Evolutionary conservation across 805 yeast genomes (phyloP).

Genomic region (Yamadazyma paraphyllophila): DNA sequence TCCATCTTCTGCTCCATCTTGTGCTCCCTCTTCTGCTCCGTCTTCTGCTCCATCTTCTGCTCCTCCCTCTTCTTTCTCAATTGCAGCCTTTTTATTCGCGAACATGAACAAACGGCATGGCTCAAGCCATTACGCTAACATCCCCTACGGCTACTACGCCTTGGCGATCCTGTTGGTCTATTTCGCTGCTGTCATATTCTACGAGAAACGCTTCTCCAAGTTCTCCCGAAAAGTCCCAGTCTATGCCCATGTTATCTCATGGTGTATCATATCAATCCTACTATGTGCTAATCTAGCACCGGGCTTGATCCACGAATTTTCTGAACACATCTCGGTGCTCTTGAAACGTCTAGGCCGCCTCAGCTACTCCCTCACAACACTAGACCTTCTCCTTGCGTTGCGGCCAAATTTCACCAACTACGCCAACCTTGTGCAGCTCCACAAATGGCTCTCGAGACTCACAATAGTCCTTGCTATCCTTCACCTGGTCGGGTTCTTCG

Average conservation of each 20-base stretch:
- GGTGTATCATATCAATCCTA: constrained; percentile 1
- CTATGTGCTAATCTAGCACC: constrained; percentile 1
- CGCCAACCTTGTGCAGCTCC: constrained; percentile 53
- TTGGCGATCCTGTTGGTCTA: constrained; percentile 43
- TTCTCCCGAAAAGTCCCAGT: neutral
- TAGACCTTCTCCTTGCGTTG: constrained; percentile 54
- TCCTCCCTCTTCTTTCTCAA: neutral
- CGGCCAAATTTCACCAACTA: constrained; percentile 51
- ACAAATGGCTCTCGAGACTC: constrained; percentile 69
- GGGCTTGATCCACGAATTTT: constrained; percentile 1
- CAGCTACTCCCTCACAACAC: constrained; percentile 55
- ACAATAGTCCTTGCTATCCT: constrained; percentile 43
- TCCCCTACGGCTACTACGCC: constrained; percentile 53
- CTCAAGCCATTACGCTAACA: constrained; percentile 47
- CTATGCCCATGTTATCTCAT: neutral
- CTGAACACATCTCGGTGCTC: constrained; percentile 20
- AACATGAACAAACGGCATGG: neutral
- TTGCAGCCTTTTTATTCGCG: neutral
- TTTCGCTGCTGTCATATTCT: constrained; percentile 1
- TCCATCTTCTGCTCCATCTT: no score
- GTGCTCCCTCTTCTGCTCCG: neutral
- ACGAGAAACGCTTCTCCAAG: neutral
- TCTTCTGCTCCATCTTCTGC: neutral
- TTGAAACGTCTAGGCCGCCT: constrained; percentile 62
- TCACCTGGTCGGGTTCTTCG: constrained; percentile 54